phyloP scores from a whole-genome alignment of 768 basidiomycete species.

The Coprinopsis strossmayeri region DNA sequence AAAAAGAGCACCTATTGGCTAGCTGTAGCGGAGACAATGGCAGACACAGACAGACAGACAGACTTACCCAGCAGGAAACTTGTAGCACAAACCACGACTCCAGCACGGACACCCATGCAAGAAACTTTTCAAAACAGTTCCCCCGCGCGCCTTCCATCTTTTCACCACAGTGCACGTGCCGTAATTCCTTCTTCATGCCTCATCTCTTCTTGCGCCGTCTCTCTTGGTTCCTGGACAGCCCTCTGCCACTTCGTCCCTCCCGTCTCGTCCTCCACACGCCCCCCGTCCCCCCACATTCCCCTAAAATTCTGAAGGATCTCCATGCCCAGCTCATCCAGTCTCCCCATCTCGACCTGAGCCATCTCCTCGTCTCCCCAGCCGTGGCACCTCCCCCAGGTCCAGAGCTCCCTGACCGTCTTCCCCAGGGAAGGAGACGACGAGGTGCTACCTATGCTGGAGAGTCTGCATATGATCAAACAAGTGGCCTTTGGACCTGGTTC shows the following conservation, averaged over 20 bases:
- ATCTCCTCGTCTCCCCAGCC: slow-evolving; percentile 49
- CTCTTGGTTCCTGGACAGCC: slow-evolving; percentile 80
- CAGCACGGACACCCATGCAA: slow-evolving; percentile 63
- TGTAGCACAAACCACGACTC: slow-evolving; percentile 69
- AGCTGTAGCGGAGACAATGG: slow-evolving; percentile 1
- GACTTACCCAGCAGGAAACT: slow-evolving; percentile 72
- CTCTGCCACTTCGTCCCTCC: too few relatives aligned
- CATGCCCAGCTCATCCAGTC: slow-evolving; percentile 52
- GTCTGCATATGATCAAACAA: slow-evolving; percentile 39
- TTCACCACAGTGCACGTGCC: slow-evolving; percentile 2
- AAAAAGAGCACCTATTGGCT: slow-evolving; percentile 58
- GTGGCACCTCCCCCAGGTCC: slow-evolving; percentile 48
- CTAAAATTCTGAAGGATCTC: slow-evolving; percentile 45
- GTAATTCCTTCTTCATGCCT: background rate
- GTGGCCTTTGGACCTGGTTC: slow-evolving; percentile 73
- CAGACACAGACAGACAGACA: slow-evolving; percentile 2
- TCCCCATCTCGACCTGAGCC: slow-evolving; percentile 61
- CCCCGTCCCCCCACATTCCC: slow-evolving; percentile 46
- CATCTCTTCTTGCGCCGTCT: background rate
- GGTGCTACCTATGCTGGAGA: slow-evolving; percentile 66
- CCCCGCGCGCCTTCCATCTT: background rate
- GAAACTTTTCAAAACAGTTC: slow-evolving; percentile 11
- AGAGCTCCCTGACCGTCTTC: slow-evolving; percentile 45
- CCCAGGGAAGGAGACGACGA: slow-evolving; percentile 58
- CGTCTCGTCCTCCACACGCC: too few relatives aligned